phyloP scores from a whole-genome alignment of 31 red algal species.

The Endocladia muricata region DNA sequence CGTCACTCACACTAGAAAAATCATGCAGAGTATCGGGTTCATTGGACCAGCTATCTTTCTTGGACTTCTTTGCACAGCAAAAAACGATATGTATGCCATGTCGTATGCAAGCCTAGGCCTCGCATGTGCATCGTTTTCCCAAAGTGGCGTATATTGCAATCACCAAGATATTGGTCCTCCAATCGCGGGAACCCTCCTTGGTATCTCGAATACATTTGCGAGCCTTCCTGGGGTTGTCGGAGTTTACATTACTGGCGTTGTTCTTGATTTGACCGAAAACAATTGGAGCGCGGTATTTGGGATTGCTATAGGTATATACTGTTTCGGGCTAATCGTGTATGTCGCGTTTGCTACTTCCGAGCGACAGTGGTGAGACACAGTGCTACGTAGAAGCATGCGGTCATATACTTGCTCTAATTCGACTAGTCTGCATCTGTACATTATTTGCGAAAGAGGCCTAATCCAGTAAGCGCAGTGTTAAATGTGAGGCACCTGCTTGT shows the following conservation, averaged over 20 bases:
- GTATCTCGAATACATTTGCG: constrained; percentile 82
- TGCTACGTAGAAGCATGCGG: no score
- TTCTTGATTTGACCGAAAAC: constrained; percentile 61
- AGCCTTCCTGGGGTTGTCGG: constrained; percentile 90
- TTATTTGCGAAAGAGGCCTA: no score
- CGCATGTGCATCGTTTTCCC: constrained; percentile 65
- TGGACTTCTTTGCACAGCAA: constrained; percentile 22
- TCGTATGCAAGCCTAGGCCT: constrained; percentile 61
- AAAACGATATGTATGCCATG: constrained; percentile 32
- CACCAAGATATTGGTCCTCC: constrained; percentile 81
- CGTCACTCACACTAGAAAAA: constrained; percentile 69
- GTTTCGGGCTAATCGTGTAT: constrained; percentile 79
- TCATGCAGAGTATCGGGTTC: constrained; percentile 91
- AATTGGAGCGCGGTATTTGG: constrained; percentile 82
- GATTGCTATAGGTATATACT: constrained; percentile 74
- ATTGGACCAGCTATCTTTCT: constrained; percentile 84
- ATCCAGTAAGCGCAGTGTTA: no score
- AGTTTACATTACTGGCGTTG: constrained; percentile 75
- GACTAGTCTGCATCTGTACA: no score
- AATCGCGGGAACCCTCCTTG: constrained; percentile 80
- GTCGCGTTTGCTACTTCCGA: constrained; percentile 51
- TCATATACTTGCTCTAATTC: no score
- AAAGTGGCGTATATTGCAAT: constrained; percentile 87
- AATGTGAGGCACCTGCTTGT: no score
- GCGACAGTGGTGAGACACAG: constrained; percentile 36